phyloP scores from a whole-genome alignment of 2,329 filamentous ascomycete genomes.

The Gyromitra esculenta region DNA sequence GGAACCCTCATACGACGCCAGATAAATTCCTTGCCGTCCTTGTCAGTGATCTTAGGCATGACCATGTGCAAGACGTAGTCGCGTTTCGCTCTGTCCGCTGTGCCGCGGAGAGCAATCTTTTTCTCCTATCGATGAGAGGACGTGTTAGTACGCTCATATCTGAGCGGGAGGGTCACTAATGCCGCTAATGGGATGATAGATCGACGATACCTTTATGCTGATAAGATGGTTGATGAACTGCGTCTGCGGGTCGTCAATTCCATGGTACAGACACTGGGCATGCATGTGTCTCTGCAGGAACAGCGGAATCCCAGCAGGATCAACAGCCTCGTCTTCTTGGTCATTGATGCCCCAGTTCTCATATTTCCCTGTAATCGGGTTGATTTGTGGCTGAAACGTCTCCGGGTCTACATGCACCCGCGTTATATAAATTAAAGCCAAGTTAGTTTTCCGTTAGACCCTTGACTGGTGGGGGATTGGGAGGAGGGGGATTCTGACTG shows the following conservation, averaged over 20 bases:
- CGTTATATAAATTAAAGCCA: background rate
- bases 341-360: constrained; percentile 42
- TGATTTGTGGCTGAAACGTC: constrained; percentile 5
- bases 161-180: background rate
- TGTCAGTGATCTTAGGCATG: constrained; percentile 29
- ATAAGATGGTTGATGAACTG: constrained; percentile 43
- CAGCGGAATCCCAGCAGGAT: constrained; percentile 5
- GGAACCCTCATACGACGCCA: constrained; percentile 43
- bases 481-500: constrained; percentile 2
- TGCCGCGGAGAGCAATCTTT: background rate
- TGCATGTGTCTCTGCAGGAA: constrained; percentile 13
- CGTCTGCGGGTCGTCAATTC: constrained; percentile 14
- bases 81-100: constrained; percentile 18
- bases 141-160: background rate
- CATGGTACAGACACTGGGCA: constrained; percentile 3
- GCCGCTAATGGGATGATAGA: too few relatives aligned
- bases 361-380: constrained; percentile 5
- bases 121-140: constrained; percentile 3
- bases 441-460: background rate
- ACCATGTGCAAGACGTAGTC: constrained; percentile 44
- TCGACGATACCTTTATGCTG: constrained; percentile 21
- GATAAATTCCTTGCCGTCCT: constrained; percentile 30
- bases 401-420: constrained; percentile 33
- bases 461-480: too few relatives aligned
- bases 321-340: constrained; percentile 4